phyloP scores from a whole-genome alignment of 108 stramenopile genomes.

The Nitzschia sp. region DNA sequence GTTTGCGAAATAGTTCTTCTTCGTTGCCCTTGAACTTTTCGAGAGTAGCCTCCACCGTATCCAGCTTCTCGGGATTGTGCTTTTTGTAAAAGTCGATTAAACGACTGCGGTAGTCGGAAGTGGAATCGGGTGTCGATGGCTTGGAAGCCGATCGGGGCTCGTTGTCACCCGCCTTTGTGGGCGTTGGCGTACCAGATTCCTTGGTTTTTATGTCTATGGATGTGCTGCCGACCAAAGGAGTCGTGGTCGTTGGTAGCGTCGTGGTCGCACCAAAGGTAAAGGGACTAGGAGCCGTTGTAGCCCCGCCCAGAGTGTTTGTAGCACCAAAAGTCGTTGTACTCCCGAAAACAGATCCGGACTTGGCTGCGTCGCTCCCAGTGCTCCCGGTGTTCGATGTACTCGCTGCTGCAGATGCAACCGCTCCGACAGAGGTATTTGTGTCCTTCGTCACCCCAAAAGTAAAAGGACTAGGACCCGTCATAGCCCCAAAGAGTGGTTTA shows the following conservation, averaged over 20 bases:
- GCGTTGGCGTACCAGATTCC: too few relatives aligned
- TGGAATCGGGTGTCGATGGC: too few relatives aligned
- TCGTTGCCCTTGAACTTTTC: constrained; percentile 71
- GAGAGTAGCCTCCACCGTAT: constrained; percentile 53
- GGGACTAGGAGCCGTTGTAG: neutral
- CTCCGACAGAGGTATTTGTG: neutral
- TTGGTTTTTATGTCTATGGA: too few relatives aligned
- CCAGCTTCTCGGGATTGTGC: constrained; percentile 70
- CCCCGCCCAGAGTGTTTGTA: neutral
- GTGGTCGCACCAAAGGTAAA: constrained; percentile 8
- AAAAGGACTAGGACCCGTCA: neutral
- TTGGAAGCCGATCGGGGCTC: too few relatives aligned
- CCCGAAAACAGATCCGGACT: too few relatives aligned
- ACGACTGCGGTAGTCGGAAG: constrained; percentile 36
- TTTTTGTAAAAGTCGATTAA: constrained; percentile 69
- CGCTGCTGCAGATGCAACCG: neutral
- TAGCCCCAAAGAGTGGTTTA: neutral
- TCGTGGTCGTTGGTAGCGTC: too few relatives aligned
- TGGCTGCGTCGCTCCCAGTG: neutral
- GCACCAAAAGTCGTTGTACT: neutral
- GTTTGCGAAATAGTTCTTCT: constrained; percentile 65
- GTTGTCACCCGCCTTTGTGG: too few relatives aligned
- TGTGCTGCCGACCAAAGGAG: too few relatives aligned
- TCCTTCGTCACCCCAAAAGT: constrained; percentile 1
- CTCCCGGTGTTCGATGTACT: neutral